Conservation (phyloP, 768 basidiomycete genomes). For the Hygrophorus russula region DNA sequence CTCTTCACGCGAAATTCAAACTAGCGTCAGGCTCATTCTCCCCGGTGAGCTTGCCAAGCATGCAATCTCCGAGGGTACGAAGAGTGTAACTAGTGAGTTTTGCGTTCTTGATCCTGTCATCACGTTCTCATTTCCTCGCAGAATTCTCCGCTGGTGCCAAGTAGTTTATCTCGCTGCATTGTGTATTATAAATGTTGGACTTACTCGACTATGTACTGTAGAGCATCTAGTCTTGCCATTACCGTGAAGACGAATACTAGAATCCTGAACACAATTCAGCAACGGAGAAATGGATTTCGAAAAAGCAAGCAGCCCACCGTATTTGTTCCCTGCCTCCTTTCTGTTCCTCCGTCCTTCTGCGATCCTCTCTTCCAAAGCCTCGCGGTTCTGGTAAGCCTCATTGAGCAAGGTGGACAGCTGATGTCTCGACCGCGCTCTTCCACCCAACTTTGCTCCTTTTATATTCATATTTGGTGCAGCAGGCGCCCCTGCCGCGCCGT, state of each 20-base stretch:
- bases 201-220: neutral
- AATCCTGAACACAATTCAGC: neutral
- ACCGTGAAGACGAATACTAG: neutral
- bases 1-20: slow-evolving; percentile 97
- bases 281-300: neutral
- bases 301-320: slow-evolving; percentile 38
- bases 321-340: slow-evolving; percentile 88
- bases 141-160: neutral
- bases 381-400: slow-evolving; percentile 78
- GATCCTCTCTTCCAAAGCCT: slow-evolving; percentile 72
- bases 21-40: slow-evolving; percentile 87
- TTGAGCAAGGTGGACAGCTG: slow-evolving; percentile 73
- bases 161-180: neutral
- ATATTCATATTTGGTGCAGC: slow-evolving; percentile 76
- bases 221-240: neutral
- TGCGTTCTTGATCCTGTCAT: too few species aligned
- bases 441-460: slow-evolving; percentile 58
- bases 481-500: slow-evolving; percentile 41
- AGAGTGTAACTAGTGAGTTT: slow-evolving; percentile 31
- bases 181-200: neutral
- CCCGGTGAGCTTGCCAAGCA: slow-evolving; percentile 98
- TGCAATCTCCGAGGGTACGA: slow-evolving; percentile 89
- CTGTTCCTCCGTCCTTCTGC: slow-evolving; percentile 71
- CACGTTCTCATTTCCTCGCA: neutral
- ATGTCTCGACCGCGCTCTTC: slow-evolving; percentile 61